A percentile compares a stretch with the other conserved stretches of the same genome.
These are phyloP conservation scores for Suillus sp. DNA, from an alignment of 768 basidiomycete genomes.

Conservation along the genomic window DNA sequence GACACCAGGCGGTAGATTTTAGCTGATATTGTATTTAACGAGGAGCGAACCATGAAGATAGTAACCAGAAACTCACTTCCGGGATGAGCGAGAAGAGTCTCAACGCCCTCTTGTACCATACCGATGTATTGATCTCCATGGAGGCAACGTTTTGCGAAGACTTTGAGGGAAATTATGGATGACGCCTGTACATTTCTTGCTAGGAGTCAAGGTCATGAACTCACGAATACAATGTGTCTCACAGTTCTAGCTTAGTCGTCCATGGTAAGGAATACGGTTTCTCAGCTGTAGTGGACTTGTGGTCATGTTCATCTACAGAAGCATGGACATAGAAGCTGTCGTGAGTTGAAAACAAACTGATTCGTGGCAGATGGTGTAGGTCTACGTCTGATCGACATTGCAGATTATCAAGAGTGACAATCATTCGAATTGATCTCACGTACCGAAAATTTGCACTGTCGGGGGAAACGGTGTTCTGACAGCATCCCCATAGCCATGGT, in stretches of 20 bases:
- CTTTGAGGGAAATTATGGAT: conserved; percentile 12
- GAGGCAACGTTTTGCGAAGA: conserved; percentile 13
- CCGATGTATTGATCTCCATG: conserved; percentile 14
- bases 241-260: conserved; percentile 11
- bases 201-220: neutral
- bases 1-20: neutral
- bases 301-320: conserved; percentile 1
- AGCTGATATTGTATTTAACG: neutral
- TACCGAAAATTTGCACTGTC: neutral
- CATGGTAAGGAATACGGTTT: conserved; percentile 10
- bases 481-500: neutral
- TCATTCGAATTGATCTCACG: neutral
- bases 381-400: conserved; percentile 3
- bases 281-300: neutral
- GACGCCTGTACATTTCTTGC: conserved; percentile 11
- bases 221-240: neutral
- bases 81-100: conserved; percentile 5
- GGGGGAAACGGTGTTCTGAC: neutral
- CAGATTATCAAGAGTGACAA: neutral
- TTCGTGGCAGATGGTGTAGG: conserved; percentile 8
- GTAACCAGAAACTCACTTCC: neutral
- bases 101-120: conserved; percentile 8
- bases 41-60: neutral
- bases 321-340: conserved; percentile 13
- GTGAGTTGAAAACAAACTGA: conserved; percentile 6